Percentiles rank a stretch among this genome's conserved stretches.
phyloP scores from a whole-genome alignment of 768 basidiomycete genomes.

The Ramaria rubella region DNA sequence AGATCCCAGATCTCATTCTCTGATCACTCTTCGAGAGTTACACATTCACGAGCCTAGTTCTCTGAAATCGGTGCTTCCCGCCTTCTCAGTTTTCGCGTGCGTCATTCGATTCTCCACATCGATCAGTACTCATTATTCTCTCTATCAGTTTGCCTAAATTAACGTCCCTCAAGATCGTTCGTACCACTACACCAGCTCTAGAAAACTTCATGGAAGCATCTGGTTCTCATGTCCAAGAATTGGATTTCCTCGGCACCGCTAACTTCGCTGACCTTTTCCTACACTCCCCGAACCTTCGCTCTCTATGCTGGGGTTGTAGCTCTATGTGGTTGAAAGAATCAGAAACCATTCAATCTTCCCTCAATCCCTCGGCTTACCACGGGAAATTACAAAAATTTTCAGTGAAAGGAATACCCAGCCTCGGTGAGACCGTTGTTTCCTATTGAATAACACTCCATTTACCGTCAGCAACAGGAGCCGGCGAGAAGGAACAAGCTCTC shows the following conservation, averaged over 20 bases:
- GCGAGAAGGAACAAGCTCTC: not conserved
- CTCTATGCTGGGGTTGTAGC: not conserved
- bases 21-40: not conserved
- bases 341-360: not conserved
- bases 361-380: not conserved
- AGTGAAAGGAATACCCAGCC: not conserved
- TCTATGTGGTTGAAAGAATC: not conserved
- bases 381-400: not conserved
- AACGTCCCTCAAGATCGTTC: not conserved
- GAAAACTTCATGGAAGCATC: not conserved
- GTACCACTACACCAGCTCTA: not conserved
- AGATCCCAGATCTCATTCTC: not conserved
- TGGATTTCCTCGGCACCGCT: not conserved
- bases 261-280: not conserved
- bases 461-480: too few species aligned
- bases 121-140: not conserved
- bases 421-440: not conserved
- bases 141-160: not conserved
- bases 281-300: not conserved
- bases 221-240: not conserved
- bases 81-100: too few species aligned
- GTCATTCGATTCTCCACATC: too few species aligned
- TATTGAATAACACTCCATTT: too few species aligned
- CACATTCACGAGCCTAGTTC: too few species aligned
- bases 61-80: not conserved